Conservation (phyloP, 768 basidiomycete species). For the Neoboletus magnificus region DNA sequence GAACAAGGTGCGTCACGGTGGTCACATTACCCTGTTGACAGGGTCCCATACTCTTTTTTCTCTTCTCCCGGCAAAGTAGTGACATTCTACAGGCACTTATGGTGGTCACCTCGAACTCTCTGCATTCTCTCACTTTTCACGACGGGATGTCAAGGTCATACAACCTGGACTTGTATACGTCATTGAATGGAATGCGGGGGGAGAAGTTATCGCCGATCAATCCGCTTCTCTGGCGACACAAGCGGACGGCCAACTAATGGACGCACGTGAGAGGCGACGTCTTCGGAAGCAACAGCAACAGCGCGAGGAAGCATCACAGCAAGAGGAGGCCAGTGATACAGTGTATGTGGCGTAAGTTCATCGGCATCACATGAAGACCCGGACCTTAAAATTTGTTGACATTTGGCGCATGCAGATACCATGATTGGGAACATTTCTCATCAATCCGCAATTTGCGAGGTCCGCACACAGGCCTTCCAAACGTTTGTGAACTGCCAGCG, state of each 20-base stretch:
- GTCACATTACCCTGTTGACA: not conserved
- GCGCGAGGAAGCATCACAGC: conserved; percentile 18
- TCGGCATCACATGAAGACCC: conserved; percentile 6
- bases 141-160: conserved; percentile 83
- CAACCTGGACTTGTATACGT: conserved; percentile 91
- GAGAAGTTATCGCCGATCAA: conserved; percentile 35
- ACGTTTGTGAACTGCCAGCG: conserved; percentile 50
- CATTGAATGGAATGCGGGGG: conserved; percentile 74
- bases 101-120: conserved; percentile 94
- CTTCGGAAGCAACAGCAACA: conserved; percentile 39
- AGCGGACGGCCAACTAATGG: conserved; percentile 20
- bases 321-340: conserved; percentile 35
- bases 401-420: conserved; percentile 51
- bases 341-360: conserved; percentile 81
- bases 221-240: conserved; percentile 27
- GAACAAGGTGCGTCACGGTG: conserved; percentile 54
- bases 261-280: conserved; percentile 45
- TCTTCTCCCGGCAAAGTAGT: conserved; percentile 10
- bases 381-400: conserved; percentile 9
- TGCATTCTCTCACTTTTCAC: conserved; percentile 80
- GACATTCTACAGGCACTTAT: conserved; percentile 61
- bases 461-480: conserved; percentile 74
- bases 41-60: conserved; percentile 10
- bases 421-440: conserved; percentile 95
- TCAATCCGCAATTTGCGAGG: conserved; percentile 86